Conservation (phyloP, 306 rosid species). For the Sicyos baderoa region DNA sequence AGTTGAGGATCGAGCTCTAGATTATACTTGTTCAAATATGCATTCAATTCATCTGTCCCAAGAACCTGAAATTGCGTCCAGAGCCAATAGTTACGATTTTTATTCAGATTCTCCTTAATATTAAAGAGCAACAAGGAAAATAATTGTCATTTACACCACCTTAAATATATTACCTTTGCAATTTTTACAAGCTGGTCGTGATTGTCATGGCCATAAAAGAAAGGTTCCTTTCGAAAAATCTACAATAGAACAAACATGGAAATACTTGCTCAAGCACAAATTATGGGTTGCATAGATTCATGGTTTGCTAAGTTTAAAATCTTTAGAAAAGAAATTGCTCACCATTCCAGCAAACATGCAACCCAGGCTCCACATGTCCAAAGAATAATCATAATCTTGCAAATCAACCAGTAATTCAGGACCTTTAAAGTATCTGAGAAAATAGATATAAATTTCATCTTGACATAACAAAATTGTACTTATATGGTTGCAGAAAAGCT, state of each 20-base stretch:
- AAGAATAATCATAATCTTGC: slow-evolving; percentile 42
- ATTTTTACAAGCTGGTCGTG: slow-evolving; percentile 42
- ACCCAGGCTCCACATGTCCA: slow-evolving; percentile 99
- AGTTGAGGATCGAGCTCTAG: slow-evolving; percentile 43
- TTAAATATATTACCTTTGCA: slow-evolving; percentile 27
- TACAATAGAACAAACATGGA: slow-evolving; percentile 17
- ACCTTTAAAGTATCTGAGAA: slow-evolving; percentile 36
- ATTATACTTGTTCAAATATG: slow-evolving; percentile 38
- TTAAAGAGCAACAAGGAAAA: neutral
- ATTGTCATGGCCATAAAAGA: slow-evolving; percentile 97
- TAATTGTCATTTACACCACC: neutral
- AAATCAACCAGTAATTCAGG: slow-evolving; percentile 46
- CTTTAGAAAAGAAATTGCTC: slow-evolving; percentile 26
- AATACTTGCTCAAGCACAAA: slow-evolving; percentile 10
- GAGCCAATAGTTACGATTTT: neutral
- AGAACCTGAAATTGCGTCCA: slow-evolving; percentile 31
- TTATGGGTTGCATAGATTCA: neutral
- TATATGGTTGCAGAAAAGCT: neutral
- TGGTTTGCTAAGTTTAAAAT: neutral
- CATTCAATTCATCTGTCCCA: slow-evolving; percentile 41
- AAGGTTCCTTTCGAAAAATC: slow-evolving; percentile 80
- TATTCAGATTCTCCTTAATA: neutral
- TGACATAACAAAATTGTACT: neutral
- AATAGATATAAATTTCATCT: neutral
- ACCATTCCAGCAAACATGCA: slow-evolving; percentile 99